Base-by-base conservation (phyloP, 257 asterid species). In the Linaria vulgaris region DNA sequence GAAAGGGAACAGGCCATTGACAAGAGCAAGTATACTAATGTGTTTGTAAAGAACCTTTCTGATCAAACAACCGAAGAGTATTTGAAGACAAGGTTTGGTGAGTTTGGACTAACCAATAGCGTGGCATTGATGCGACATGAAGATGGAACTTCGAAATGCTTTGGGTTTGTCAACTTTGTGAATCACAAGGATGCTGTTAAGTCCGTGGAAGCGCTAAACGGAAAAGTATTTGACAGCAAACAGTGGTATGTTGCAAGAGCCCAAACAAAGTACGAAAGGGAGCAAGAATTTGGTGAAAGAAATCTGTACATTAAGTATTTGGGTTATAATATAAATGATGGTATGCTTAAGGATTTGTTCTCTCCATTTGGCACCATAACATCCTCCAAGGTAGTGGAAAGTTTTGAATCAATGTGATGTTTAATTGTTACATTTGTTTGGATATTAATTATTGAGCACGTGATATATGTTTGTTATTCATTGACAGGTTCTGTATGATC, bases 111-210 rank as follows among this genome's bases (percentile, higher is more conserved):
- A 0, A 62, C 76, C 23, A 85, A 79, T 19, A 81, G 87, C 56
- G 74, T 68, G 10, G 86, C 24, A 0, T 74, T 88, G 64, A 81
- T 88, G 87, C 76, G 79, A 39, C 79, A 79, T 38, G 87, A 67
- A 50, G 74, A 38, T 52, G 91, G 94, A 9, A 74, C 56, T 1
- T 88, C 96, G 3, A 81, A 69, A 56, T 64, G 89, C 67, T 85
- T 81, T 64, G 94, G 96, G 6, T 88, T 88, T 61, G 79, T 88
- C 5, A 85, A 85, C 68, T 88, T 88, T 66, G 84, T 82, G 65
- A 70, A 59, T 25, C 59, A 80, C 4, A 85, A 81, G 23, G 94
- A 79, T 74, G 94, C 96, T 13, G 78, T 72, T 15, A 78, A 45
- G 55, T 50, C 88, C 2, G 84, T 88, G 55, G 86, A 79, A 9